Conservation (phyloP, 345 rosid genomes). For the Populus davidiana region DNA sequence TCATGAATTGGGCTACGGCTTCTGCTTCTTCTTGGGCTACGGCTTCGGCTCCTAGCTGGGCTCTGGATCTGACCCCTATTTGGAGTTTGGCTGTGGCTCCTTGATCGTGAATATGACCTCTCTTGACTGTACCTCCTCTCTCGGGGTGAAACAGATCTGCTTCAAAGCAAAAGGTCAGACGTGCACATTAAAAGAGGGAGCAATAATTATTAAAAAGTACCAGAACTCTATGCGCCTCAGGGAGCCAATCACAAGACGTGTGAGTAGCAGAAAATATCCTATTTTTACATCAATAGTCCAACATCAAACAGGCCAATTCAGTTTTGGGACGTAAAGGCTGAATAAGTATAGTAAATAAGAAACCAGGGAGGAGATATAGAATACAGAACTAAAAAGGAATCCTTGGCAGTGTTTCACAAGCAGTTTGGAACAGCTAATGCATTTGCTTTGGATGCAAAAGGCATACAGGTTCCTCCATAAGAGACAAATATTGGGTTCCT, state of each 20-base stretch:
- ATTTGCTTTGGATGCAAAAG: neutral
- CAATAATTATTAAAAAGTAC: neutral
- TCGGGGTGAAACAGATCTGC: slow-evolving; percentile 30
- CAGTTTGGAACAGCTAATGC: neutral
- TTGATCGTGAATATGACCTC: slow-evolving; percentile 44
- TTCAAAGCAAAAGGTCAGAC: slow-evolving; percentile 16
- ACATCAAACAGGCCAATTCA: neutral
- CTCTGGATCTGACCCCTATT: slow-evolving; percentile 27
- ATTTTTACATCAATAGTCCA: neutral
- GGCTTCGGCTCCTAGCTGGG: slow-evolving; percentile 11
- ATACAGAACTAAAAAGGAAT: neutral
- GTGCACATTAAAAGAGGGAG: neutral
- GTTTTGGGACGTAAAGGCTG: neutral
- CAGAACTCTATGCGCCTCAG: neutral
- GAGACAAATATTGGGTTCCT: neutral
- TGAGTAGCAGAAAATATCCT: neutral
- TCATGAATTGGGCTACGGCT: slow-evolving; percentile 35
- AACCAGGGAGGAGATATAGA: neutral
- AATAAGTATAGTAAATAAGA: neutral
- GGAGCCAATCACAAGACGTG: neutral
- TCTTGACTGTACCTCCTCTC: slow-evolving; percentile 26
- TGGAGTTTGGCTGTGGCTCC: slow-evolving; percentile 66
- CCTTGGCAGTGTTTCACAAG: neutral
- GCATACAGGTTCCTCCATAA: neutral
- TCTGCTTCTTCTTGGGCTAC: slow-evolving; percentile 20